phyloP scores from a whole-genome alignment of 164 flowering plant genomes.

The Magnolia officinalis region DNA sequence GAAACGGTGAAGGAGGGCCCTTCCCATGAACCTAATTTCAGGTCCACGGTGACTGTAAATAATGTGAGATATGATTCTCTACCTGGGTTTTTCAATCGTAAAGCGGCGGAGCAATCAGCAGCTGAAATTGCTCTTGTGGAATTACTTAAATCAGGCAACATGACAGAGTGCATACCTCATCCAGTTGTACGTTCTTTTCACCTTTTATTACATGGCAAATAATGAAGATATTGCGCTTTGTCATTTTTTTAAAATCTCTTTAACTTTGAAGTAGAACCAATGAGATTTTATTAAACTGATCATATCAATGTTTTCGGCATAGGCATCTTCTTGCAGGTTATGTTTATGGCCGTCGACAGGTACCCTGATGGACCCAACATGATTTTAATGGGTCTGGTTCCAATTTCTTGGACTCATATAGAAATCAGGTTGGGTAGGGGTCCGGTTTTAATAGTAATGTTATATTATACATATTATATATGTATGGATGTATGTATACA shows the following conservation, averaged over 20 bases:
- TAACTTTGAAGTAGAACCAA: background rate
- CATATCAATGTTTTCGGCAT: too few species aligned
- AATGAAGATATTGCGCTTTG: background rate
- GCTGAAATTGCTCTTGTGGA: conserved; percentile 88
- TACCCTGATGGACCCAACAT: too few species aligned
- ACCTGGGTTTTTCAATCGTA: conserved; percentile 88
- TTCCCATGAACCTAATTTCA: conserved; percentile 72
- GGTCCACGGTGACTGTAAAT: conserved; percentile 65
- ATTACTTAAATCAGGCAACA: conserved; percentile 49
- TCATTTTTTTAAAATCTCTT: background rate
- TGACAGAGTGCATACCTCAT: conserved; percentile 38
- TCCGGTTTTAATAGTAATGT: too few species aligned
- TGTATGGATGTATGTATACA: too few species aligned
- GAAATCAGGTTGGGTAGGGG: too few species aligned
- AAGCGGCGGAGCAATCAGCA: conserved; percentile 97
- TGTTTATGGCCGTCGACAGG: too few species aligned
- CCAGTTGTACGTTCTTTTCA: conserved; percentile 65
- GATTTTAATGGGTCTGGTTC: too few species aligned
- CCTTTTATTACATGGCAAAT: background rate
- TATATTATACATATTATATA: too few species aligned
- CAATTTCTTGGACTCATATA: too few species aligned
- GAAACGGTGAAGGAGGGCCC: conserved; percentile 82
- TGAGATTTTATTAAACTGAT: background rate
- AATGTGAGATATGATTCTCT: conserved; percentile 72
- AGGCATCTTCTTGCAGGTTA: too few species aligned